A percentile compares a stretch with the other conserved stretches of the same genome.
Conservation (phyloP, 2,329 filamentous ascomycete species). For the Aspergillus sp. region DNA sequence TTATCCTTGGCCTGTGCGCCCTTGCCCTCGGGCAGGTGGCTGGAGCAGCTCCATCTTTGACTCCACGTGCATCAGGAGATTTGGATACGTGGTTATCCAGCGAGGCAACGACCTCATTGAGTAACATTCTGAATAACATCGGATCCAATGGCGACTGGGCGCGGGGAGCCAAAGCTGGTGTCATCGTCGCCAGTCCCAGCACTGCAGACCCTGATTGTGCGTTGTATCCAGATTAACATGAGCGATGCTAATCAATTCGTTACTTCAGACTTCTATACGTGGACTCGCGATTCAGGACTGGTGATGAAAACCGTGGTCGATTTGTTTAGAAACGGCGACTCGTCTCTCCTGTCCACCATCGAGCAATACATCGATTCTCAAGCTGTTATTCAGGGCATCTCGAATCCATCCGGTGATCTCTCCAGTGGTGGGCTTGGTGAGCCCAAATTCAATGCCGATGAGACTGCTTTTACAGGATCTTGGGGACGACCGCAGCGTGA, state of each 20-base stretch:
- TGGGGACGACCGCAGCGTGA: slow-evolving; percentile 81
- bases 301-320: slow-evolving; percentile 67
- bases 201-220: slow-evolving; percentile 51
- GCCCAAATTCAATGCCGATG: slow-evolving; percentile 66
- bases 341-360: slow-evolving; percentile 55
- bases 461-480: slow-evolving; percentile 54
- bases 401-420: slow-evolving; percentile 63
- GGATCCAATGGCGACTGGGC: slow-evolving; percentile 43
- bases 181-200: slow-evolving; percentile 54
- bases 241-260: too few species aligned
- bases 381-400: slow-evolving; percentile 60
- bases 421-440: slow-evolving; percentile 58
- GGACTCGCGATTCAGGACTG: slow-evolving; percentile 70
- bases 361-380: slow-evolving; percentile 66
- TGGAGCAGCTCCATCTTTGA: too few species aligned
- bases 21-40: too few species aligned
- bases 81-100: slow-evolving; percentile 5
- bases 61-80: too few species aligned
- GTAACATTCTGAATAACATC: slow-evolving; percentile 8
- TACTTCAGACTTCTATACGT: slow-evolving; percentile 67
- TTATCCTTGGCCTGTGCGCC: too few species aligned
- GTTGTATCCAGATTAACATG: slow-evolving; percentile 10
- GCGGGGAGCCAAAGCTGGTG: slow-evolving; percentile 44
- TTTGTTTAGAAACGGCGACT: slow-evolving; percentile 58
- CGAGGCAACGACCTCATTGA: slow-evolving; percentile 5